Conservation (phyloP, 352 stramenopile species). For the Phytopythium sindhum region DNA sequence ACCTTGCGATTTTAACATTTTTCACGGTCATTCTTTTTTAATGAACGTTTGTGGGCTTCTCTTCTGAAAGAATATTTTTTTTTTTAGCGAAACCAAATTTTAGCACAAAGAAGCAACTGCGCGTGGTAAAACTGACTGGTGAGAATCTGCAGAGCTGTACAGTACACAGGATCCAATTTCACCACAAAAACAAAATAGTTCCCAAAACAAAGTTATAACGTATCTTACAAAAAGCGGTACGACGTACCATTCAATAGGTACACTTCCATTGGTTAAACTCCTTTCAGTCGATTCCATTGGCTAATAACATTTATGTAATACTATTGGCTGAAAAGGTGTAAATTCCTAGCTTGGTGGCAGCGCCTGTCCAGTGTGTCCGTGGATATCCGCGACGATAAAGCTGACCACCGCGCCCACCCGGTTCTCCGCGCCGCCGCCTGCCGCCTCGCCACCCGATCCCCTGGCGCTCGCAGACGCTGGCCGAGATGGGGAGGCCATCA, state of each 20-base stretch:
- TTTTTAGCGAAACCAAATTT: no score
- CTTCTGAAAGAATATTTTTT: no score
- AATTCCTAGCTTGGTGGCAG: not conserved
- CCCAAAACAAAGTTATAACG: no score
- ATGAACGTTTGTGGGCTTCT: no score
- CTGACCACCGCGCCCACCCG: not conserved
- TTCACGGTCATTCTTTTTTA: no score
- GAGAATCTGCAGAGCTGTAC: no score
- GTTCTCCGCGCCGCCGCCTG: not conserved
- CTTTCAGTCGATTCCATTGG: not conserved
- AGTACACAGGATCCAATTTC: no score
- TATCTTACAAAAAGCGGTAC: not conserved
- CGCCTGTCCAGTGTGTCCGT: no score
- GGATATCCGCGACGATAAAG: not conserved
- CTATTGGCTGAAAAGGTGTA: not conserved
- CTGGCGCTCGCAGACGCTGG: not conserved
- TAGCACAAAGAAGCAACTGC: no score
- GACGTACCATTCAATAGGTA: not conserved
- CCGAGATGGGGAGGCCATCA: not conserved
- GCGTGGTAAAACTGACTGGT: no score
- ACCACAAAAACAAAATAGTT: no score
- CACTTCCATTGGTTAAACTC: no score
- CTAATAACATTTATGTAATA: not conserved
- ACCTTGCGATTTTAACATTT: not conserved
- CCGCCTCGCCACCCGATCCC: not conserved